Conservation (phyloP, 2,329 filamentous ascomycete genomes). For the Arthrobotrys conoides region DNA sequence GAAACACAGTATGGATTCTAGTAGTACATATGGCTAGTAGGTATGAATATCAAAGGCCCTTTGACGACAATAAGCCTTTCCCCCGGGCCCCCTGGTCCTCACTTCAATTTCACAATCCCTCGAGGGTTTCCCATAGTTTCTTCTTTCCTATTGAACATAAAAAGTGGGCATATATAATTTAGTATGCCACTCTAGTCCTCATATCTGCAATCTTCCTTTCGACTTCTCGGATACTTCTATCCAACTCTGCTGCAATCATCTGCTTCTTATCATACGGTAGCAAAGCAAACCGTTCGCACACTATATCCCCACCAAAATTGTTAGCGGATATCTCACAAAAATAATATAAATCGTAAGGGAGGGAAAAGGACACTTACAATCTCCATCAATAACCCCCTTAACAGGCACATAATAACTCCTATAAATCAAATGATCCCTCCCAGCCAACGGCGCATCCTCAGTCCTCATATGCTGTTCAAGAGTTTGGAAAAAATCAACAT, state of each 20-base stretch:
- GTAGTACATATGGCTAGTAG: conserved; percentile 9
- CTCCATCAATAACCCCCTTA: conserved; percentile 96
- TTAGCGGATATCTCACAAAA: conserved; percentile 6
- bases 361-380: conserved; percentile 68
- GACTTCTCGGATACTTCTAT: conserved; percentile 90
- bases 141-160: neutral
- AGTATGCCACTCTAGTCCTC: conserved; percentile 64
- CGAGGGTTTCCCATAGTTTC: neutral
- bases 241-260: conserved; percentile 93
- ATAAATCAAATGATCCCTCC: conserved; percentile 95
- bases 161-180: conserved; percentile 1
- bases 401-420: conserved; percentile 95
- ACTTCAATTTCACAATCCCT: neutral
- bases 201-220: conserved; percentile 87
- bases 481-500: conserved; percentile 97
- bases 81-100: too few species aligned
- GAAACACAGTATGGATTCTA: conserved; percentile 5
- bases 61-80: too few species aligned
- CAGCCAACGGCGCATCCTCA: conserved; percentile 88
- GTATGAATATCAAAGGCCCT: neutral
- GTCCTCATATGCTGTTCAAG: conserved; percentile 88
- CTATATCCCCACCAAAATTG: conserved; percentile 37
- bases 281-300: conserved; percentile 91
- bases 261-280: conserved; percentile 90
- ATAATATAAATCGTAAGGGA: neutral